Evolutionary conservation across 805 yeast genomes (phyloP), one percentile per base, ranked within the genome.

Genomic region (Martiniozyma abietophila): DNA sequence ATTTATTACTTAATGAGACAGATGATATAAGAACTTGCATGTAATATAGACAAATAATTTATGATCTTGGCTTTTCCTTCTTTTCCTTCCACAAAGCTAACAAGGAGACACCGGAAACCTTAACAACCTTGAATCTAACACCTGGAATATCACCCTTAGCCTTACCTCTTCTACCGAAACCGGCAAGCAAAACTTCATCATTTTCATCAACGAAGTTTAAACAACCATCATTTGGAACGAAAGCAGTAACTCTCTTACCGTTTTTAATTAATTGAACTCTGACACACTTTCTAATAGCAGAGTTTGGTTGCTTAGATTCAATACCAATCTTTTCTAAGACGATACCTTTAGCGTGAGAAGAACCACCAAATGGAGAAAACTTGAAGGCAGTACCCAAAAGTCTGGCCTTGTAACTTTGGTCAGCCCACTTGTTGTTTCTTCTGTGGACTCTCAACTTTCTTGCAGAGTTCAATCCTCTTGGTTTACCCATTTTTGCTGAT

Each of bases 91-190:
- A 92, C 71, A 92, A 80, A 68, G 99, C 98, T 67, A 88, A 79
- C 71, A 92, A 80, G 59, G 98, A 92, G 62, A 94, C 98, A 83
- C 98, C 98, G 59, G 98, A 84, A 59, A 92, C 99, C 80, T 92
- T 92, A 68, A 92, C 99, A 67, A 92, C 99, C 84, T 92, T 92
- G 86, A 92, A 92, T 83, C 99, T 92, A 67, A 92, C 99, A 85
- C 99, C 99, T 71, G 98, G 98, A 65, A 92, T 89, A 88, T 92
- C 99, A 80, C 99, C 98, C 94, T 92, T 92, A 70, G 98, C 98
- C 80, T 92, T 92, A 78, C 98, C 98, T 80, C 95, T 92, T 77
- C 97, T 86, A 85, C 99, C 99, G 86, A 92, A 92, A 80, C 99
- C 99, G 62, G 99, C 97, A 60, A 92, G 78, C 62, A 92, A 76